Base-by-base conservation (phyloP, 352 stramenopile species). In the Thalassiosira ordinaria region DNA sequence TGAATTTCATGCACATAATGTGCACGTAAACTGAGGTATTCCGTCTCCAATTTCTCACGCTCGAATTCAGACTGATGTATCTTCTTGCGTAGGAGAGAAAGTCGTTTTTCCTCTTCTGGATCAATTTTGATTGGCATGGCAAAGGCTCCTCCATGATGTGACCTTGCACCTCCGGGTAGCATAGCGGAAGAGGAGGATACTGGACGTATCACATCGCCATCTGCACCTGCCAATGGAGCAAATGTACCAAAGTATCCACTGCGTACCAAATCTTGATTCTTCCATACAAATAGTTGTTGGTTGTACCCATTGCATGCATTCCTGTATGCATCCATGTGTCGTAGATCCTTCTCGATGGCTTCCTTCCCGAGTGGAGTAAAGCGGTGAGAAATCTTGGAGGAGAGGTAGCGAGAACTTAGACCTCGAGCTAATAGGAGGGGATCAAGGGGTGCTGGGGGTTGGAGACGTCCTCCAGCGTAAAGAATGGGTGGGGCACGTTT, bases 81-180 rank as follows among this genome's bases (percentile, higher is more conserved):
- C 37, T 86, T 89, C 41, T 90, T 86, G 7, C 86, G 78, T 7
- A 92, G 56, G 18, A 74, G 56, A 2, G 77, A 51, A 1, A 92
- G 18, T 8, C 87, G 81, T 55, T 94, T 94, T 78, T 94, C 89
- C 67, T 92, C 86, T 73, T 94, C 89, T 14, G 89, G 89, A 84
- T 94, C 87, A 61, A 94, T 92, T n/a, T 87, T 80, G 20, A 91
- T 86, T 0, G 87, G 89, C 76, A 94, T 84, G 46, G 79, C 39
- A 31, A 90, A 80, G 29, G 68, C n/a, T n/a, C n/a, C n/a, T n/a
- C n/a, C n/a, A n/a, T n/a, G n/a, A n/a, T n/a, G 20, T 4, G 74
- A 65, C 18, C 18, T 51, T 7, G 41, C 7, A 51, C 5, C 13
- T 51, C 5, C 13, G 4, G 56, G 26, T 51, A 55, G 26, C 39